A percentile compares a stretch with the other conserved stretches of the same genome.
Conservation (phyloP, 2,329 filamentous ascomycete species). For the Aspergillus sp. region DNA sequence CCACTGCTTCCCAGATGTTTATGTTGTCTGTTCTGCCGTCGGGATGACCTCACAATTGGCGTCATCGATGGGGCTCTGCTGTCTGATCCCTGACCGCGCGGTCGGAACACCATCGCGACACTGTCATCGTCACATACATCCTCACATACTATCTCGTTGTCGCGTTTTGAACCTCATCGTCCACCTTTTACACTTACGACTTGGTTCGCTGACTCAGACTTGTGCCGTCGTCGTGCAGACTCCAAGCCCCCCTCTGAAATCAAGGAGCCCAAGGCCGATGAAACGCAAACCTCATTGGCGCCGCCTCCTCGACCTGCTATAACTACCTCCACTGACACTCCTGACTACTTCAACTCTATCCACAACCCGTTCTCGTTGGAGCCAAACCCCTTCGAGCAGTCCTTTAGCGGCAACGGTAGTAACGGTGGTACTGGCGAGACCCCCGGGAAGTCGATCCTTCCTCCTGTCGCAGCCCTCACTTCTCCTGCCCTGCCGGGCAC, state of each 20-base stretch:
- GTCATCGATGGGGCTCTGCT: slow-evolving; percentile 32
- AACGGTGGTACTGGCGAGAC: slow-evolving; percentile 62
- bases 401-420: slow-evolving; percentile 62
- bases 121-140: slow-evolving; percentile 12
- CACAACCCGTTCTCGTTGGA: slow-evolving; percentile 62
- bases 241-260: slow-evolving; percentile 22
- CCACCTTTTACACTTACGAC: background rate
- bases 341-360: slow-evolving; percentile 68
- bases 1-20: slow-evolving; percentile 26
- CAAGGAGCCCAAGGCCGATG: slow-evolving; percentile 47
- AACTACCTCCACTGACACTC: slow-evolving; percentile 56
- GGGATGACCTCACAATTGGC: slow-evolving; percentile 39
- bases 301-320: slow-evolving; percentile 63
- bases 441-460: slow-evolving; percentile 77
- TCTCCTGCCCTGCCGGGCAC: slow-evolving; percentile 82
- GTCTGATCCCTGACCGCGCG: slow-evolving; percentile 16
- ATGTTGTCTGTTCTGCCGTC: slow-evolving; percentile 29
- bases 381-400: slow-evolving; percentile 96
- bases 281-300: slow-evolving; percentile 64
- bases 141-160: background rate
- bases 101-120: slow-evolving; percentile 19
- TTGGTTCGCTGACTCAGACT: background rate
- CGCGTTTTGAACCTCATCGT: background rate
- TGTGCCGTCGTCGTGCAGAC: slow-evolving; percentile 22
- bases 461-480: slow-evolving; percentile 84